Percentiles rank a stretch among this genome's conserved stretches.
Conservation (phyloP, 768 basidiomycete genomes). For the Phaeotremella fagi region DNA sequence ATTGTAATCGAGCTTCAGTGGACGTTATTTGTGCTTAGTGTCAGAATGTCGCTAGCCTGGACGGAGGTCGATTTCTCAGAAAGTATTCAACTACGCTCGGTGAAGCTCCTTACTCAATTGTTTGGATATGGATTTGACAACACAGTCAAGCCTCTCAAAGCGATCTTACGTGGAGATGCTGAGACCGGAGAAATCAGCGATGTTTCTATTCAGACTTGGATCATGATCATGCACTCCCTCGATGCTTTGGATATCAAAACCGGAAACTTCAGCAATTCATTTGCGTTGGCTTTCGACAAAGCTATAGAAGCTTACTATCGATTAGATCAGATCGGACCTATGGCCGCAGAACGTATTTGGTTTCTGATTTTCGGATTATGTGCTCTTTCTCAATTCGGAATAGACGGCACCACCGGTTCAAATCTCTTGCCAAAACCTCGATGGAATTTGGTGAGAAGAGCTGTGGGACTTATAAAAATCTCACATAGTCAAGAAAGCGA, state of each 20-base stretch:
- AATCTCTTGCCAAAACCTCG: conserved; percentile 41
- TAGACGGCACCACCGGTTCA: conserved; percentile 56
- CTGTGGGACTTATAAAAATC: conserved; percentile 61
- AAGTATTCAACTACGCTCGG: conserved; percentile 17
- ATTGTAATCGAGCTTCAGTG: conserved; percentile 17
- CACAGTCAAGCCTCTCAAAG: conserved; percentile 51
- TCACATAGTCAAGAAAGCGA: conserved; percentile 51
- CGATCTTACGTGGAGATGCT: conserved; percentile 47
- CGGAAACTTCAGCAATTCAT: conserved; percentile 45
- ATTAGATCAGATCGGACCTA: conserved; percentile 33
- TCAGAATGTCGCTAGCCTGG: not conserved
- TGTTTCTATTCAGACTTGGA: conserved; percentile 65
- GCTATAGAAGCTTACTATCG: conserved; percentile 20
- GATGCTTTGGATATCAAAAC: conserved; percentile 48
- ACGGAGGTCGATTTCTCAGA: not conserved
- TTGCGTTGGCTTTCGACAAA: conserved; percentile 8
- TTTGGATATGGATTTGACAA: conserved; percentile 56
- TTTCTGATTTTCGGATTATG: conserved; percentile 63
- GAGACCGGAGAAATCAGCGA: conserved; percentile 49
- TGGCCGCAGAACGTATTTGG: conserved; percentile 64
- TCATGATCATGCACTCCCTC: conserved; percentile 63
- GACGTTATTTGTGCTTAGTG: conserved; percentile 14
- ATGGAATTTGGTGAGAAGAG: conserved; percentile 63
- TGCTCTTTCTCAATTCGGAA: conserved; percentile 72
- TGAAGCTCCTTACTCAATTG: conserved; percentile 55